These are phyloP conservation scores for Capsicum rhomboideum DNA, from an alignment of 257 asterid genomes.

Conservation along the genomic window DNA sequence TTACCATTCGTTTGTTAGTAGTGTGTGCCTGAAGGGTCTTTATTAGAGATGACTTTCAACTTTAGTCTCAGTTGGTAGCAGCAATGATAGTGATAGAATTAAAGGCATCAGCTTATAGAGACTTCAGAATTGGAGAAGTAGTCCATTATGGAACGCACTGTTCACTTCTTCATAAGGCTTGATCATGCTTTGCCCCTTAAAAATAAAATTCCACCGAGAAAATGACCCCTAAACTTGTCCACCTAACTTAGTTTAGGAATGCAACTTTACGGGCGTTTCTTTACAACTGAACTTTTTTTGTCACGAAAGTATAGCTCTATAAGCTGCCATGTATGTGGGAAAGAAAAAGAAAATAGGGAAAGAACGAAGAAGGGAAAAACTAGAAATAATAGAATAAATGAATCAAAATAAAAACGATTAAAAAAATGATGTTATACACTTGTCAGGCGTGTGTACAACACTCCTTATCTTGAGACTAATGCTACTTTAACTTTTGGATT, in stretches of 20 bases:
- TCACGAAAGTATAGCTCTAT: no score
- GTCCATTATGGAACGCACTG: not conserved
- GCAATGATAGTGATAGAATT: not conserved
- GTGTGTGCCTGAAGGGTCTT: not conserved
- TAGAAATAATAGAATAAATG: no score
- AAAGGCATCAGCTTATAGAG: not conserved
- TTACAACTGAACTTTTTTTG: no score
- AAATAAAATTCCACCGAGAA: not conserved
- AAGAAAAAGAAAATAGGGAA: no score
- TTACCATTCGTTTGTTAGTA: not conserved
- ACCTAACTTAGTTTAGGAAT: no score
- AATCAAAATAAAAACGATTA: no score
- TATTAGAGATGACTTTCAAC: not conserved
- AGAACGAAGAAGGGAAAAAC: no score
- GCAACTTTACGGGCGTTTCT: no score
- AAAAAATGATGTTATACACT: no score
- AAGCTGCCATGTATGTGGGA: no score
- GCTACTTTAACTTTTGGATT: not conserved
- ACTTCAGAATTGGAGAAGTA: not conserved
- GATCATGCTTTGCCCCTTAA: not conserved
- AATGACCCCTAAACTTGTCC: no score
- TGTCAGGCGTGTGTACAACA: no score
- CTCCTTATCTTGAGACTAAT: not conserved
- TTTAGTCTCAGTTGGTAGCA: not conserved
- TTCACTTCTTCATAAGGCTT: not conserved